Base-by-base conservation (phyloP, 179 eudicot species). In the Actinidia chinensis region DNA sequence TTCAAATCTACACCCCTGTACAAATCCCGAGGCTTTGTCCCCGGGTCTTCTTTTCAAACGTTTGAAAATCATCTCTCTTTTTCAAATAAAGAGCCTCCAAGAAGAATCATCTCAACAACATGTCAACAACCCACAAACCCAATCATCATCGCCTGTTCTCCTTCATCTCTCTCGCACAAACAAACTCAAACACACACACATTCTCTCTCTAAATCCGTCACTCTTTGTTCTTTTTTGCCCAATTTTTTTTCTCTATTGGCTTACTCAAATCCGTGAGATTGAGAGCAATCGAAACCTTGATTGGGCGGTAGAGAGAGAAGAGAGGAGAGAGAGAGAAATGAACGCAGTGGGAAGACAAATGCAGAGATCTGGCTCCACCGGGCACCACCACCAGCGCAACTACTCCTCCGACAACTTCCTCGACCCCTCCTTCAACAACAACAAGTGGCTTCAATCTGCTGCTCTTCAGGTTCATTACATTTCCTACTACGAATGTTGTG, bases 381-480 rank as follows among this genome's bases (percentile, higher is more conserved):
- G 81, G 80, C 82, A 70, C 13, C 64, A 64, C 71, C 76, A 90
- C 76, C 91, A 88, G 56, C 84, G 90, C 20, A 90, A 90, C 64
- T 52, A 85, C 33, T 28, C 33, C 71, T 87, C 86, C n/a, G 87
- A 86, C 66, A 79, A 86, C 75, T 85, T 88, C 67, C 76, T 86
- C 13, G 92, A 87, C 56, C 25, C 82, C 2, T 82, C 87, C 48
- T 76, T 86, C 20, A 82, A 60, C 33, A 28, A 28, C 63, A 82
- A 74, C 55, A 89, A 89, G 54, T 88, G 91, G 92, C 86, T 88
- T 79, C 89, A 90, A 81, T 78, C 91, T 8, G 84, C 86, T 48
- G 78, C 78, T 71, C 82, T 82, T 67, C 86, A 85, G 76, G 87
- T 84, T 78, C 89, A 36, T 22, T 2, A 42, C 25, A 20, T n/a